Conservation (phyloP, 805 yeast genomes). For the Saturnispora zaruensis region DNA sequence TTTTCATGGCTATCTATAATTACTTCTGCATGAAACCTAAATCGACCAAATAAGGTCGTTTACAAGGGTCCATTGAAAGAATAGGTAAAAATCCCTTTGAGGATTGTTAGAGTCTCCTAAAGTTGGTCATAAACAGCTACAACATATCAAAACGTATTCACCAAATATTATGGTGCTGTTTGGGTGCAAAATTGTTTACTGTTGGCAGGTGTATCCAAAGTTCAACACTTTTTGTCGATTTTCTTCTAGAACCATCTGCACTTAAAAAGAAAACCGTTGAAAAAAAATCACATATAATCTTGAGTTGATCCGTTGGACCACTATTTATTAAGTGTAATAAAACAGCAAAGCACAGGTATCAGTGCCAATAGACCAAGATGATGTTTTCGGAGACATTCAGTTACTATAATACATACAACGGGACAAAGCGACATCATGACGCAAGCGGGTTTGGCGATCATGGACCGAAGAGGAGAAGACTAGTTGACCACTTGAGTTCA, state of each 20-base stretch:
- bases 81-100: too few relatives aligned
- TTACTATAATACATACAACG: conserved; percentile 8
- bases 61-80: too few relatives aligned
- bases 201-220: background rate
- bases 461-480: conserved; percentile 1
- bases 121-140: background rate
- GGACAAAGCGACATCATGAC: conserved; percentile 7
- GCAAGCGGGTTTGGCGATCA: background rate
- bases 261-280: background rate
- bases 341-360: background rate
- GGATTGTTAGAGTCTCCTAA: too few relatives aligned
- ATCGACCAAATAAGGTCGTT: too few relatives aligned
- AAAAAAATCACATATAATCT: background rate
- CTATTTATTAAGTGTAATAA: too few relatives aligned
- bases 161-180: background rate
- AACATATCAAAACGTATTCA: background rate
- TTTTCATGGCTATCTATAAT: too few relatives aligned
- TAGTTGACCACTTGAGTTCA: conserved; percentile 5
- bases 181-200: background rate
- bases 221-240: background rate
- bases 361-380: background rate
- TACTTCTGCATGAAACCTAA: too few relatives aligned
- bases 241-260: background rate
- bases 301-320: background rate
- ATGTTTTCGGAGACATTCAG: conserved; percentile 8